Evolutionary conservation across 2,329 filamentous ascomycete species (phyloP).

Genomic region (Drechslerella stenobrocha): DNA sequence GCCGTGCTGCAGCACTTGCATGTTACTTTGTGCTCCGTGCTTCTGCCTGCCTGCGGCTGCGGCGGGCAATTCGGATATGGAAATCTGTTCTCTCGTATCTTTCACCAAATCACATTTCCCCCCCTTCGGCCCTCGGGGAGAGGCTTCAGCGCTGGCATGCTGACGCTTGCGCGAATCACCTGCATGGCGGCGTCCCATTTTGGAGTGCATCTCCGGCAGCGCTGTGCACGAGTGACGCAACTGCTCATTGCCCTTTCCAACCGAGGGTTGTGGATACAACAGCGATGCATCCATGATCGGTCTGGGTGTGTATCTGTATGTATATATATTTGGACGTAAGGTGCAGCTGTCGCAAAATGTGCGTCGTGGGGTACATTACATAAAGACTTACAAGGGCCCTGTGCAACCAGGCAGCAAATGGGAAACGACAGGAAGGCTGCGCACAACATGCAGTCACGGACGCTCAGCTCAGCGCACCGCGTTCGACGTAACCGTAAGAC

Average conservation of each 20-base stretch:
- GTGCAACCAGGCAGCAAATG: background rate
- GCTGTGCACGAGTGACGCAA: too few species aligned
- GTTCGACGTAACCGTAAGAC: slow-evolving; percentile 5
- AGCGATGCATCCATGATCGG: background rate
- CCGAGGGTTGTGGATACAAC: background rate
- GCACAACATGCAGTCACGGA: slow-evolving; percentile 5
- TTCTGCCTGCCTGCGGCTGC: slow-evolving; percentile 5
- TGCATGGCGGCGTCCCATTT: background rate
- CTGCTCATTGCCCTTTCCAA: slow-evolving; percentile 2
- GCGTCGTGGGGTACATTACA: slow-evolving; percentile 8
- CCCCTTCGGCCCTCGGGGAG: too few species aligned
- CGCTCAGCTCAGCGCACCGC: background rate
- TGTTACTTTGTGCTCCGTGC: slow-evolving; percentile 1
- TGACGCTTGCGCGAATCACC: background rate
- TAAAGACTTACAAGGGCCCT: background rate
- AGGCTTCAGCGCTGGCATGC: too few species aligned
- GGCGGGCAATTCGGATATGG: slow-evolving; percentile 1
- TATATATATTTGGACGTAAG: background rate
- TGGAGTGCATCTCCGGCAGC: background rate
- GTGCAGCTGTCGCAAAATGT: background rate
- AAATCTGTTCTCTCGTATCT: too few species aligned
- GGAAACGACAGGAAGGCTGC: background rate
- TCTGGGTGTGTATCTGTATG: background rate
- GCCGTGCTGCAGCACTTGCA: background rate
- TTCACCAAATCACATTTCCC: too few species aligned